Percentiles rank a stretch among this genome's conserved stretches.
Conservation (phyloP, 768 basidiomycete genomes). For the Dentipellis sp. region DNA sequence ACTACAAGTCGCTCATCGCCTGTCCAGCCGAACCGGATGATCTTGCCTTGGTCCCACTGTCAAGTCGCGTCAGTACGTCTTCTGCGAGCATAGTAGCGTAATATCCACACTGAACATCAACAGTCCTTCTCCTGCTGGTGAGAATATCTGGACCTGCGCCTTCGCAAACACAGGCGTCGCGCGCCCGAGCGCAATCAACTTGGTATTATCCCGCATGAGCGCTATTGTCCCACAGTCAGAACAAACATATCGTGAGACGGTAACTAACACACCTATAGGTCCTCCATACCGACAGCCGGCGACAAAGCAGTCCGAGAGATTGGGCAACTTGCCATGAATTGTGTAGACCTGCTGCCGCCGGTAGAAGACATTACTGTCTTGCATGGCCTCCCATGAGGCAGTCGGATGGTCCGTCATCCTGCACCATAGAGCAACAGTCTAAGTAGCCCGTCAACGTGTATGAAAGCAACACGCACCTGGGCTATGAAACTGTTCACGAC, state of each 20-base stretch:
- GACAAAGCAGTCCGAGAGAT: slow-evolving; percentile 70
- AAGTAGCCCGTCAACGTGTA: no score
- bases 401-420: slow-evolving; percentile 62
- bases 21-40: slow-evolving; percentile 80
- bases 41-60: slow-evolving; percentile 87
- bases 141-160: slow-evolving; percentile 82
- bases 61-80: neutral
- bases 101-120: slow-evolving; percentile 64
- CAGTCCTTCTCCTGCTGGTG: slow-evolving; percentile 70
- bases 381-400: slow-evolving; percentile 84
- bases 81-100: slow-evolving; percentile 7
- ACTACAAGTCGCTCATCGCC: slow-evolving; percentile 74
- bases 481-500: no score
- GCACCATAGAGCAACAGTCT: neutral
- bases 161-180: slow-evolving; percentile 49
- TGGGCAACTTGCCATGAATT: slow-evolving; percentile 67
- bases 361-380: slow-evolving; percentile 83
- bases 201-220: slow-evolving; percentile 77
- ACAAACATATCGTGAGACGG: neutral
- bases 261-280: slow-evolving; percentile 58
- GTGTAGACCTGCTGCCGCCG: slow-evolving; percentile 78
- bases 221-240: slow-evolving; percentile 36
- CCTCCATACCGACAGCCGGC: slow-evolving; percentile 83
- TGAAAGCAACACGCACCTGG: no score
- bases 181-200: slow-evolving; percentile 64